Evolutionary conservation across 305 asterid genomes (phyloP).

Genomic region (Euphrasia arctica): DNA sequence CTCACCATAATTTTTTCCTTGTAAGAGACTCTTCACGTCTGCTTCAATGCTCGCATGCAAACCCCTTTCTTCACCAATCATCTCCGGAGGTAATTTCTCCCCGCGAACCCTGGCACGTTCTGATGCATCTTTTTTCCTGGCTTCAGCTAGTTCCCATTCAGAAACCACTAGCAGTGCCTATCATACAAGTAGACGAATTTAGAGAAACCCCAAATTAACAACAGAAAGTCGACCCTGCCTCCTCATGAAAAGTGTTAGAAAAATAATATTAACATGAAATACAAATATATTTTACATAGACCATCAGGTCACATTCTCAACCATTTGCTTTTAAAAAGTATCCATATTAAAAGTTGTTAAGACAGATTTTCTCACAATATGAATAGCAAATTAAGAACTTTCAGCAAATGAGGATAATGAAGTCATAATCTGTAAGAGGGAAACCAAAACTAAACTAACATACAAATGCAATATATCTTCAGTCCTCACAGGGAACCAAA

Average conservation of each 20-base stretch:
- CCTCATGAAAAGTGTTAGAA: not conserved
- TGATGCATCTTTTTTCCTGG: constrained; percentile 61
- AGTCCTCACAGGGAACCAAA: constrained; percentile 8
- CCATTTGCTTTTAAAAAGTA: constrained; percentile 8
- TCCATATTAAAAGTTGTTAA: constrained; percentile 1
- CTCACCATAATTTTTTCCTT: constrained; percentile 55
- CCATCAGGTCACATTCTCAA: constrained; percentile 24
- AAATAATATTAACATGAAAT: not conserved
- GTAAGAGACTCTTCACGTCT: constrained; percentile 52
- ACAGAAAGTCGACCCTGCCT: constrained; percentile 3
- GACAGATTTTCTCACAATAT: constrained; percentile 5
- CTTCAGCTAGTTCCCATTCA: constrained; percentile 78
- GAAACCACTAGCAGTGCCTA: constrained; percentile 63
- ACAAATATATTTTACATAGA: constrained; percentile 3
- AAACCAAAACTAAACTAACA: constrained; percentile 11
- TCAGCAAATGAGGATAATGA: constrained; percentile 16
- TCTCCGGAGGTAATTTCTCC: constrained; percentile 57
- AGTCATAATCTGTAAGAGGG: constrained; percentile 8
- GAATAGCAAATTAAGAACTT: constrained; percentile 18
- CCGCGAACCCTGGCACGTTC: constrained; percentile 77
- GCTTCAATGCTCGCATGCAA: constrained; percentile 59
- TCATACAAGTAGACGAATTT: constrained; percentile 21
- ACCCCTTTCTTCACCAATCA: constrained; percentile 68
- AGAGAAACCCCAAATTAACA: constrained; percentile 1
- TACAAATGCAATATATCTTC: too few relatives aligned